Base-by-base conservation (phyloP, 768 basidiomycete genomes). In the Boletus barrowsii region DNA sequence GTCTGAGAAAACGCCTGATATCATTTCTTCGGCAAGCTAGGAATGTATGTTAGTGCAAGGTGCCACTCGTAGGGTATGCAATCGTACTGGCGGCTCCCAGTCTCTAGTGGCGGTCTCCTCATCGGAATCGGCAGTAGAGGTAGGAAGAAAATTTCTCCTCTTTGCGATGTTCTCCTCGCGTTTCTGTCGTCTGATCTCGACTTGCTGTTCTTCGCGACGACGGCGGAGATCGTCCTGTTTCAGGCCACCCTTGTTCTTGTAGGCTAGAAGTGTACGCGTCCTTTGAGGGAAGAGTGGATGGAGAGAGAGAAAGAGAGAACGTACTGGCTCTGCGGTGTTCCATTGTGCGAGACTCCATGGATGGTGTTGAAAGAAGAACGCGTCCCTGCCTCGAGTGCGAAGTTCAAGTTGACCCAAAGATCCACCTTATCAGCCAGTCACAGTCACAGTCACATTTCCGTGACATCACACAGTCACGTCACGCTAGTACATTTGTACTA, bases 131-230 rank as follows among this genome's bases (percentile, higher is more conserved):
- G 74, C 78, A 53, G 79, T 76, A 45, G 82, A 73, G 26, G 83
- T 79, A 35, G 93, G 86, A 53, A 93, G 80, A 69, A 96, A 91
- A 73, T 98, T 98, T 58, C 97, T 81, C 72, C 97, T 83, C 80
- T 99, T 99, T 55, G 95, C 91, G 58, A 98, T 95, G 72, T 94
- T 95, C 74, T 99, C 97, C 72, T 99, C 97, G 63, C 97, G 82
- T 77, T 98, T 98, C 77, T 96, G 93, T 68, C 93, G 83, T 69
- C 97, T 83, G 79, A 99, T 98, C 80, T 98, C 97, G 53, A 99
- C 97, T 68, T 98, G 95, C 70, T 96, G 93, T 71, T 99, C 95
- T 72, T 98, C 97, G 55, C 97, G 86, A 72, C 96, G 87, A 74
- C 94, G 88, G 64, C 96, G 86, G 63, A 98, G 88, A 72, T 98